Evolutionary conservation across 129 eudicot species (phyloP).

Genomic region (Kitagawia praeruptora): DNA sequence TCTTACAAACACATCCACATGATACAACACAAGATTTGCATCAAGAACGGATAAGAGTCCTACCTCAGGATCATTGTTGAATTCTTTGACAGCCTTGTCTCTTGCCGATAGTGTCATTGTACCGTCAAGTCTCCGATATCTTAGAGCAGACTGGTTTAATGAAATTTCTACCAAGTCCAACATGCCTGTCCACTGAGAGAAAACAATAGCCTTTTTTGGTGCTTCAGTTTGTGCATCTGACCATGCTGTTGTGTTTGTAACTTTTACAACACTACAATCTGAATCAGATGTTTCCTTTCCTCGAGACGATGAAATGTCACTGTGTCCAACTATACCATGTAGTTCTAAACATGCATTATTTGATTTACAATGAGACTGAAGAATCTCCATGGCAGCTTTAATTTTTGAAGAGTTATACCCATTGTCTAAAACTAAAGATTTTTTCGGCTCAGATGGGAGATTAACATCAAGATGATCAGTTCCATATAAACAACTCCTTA

Average conservation of each 20-base stretch:
- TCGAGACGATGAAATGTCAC: slow-evolving; percentile 24
- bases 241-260: slow-evolving; percentile 2
- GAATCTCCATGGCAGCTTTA: slow-evolving; percentile 55
- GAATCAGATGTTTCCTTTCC: slow-evolving; percentile 12
- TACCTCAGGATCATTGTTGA: slow-evolving; percentile 81
- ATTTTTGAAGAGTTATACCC: slow-evolving; percentile 76
- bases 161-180: slow-evolving; percentile 71
- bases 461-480: slow-evolving; percentile 33
- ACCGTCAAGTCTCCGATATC: slow-evolving; percentile 90
- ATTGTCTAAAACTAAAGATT: slow-evolving; percentile 38
- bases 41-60: slow-evolving; percentile 10
- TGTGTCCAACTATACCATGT: slow-evolving; percentile 13
- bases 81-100: slow-evolving; percentile 84
- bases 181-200: slow-evolving; percentile 96
- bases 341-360: slow-evolving; percentile 21
- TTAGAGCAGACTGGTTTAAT: slow-evolving; percentile 32
- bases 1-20: neutral
- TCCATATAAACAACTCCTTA: slow-evolving; percentile 46
- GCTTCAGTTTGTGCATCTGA: slow-evolving; percentile 29
- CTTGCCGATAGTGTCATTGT: slow-evolving; percentile 76
- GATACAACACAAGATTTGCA: neutral
- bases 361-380: slow-evolving; percentile 37
- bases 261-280: neutral
- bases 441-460: slow-evolving; percentile 27
- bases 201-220: slow-evolving; percentile 71